Evolutionary conservation across 139 green algal genomes (phyloP).

Genomic region (Micromonas commoda): DNA sequence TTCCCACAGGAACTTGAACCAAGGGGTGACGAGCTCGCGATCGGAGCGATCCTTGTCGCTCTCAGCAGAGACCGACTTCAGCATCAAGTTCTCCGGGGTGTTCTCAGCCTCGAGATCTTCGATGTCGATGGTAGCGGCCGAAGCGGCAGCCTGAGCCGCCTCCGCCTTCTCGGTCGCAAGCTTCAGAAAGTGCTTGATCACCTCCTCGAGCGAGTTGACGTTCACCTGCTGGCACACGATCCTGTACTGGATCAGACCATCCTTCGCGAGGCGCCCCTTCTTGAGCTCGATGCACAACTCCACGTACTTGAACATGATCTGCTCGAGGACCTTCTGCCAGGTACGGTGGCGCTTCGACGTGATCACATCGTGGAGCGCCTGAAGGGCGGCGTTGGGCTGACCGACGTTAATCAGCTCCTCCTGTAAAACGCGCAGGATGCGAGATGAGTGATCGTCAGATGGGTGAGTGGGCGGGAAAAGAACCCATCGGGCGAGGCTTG

Average conservation of each 20-base stretch:
- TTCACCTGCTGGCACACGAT: slow-evolving; percentile 96
- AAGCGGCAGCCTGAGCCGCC: slow-evolving; percentile 52
- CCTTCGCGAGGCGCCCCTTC: slow-evolving; percentile 86
- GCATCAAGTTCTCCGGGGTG: slow-evolving; percentile 95
- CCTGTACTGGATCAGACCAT: slow-evolving; percentile 96
- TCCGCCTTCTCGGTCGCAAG: slow-evolving; percentile 81
- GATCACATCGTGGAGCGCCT: slow-evolving; percentile 91
- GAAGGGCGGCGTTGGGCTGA: slow-evolving; percentile 72
- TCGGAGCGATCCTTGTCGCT: slow-evolving; percentile 92
- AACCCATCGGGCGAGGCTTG: not conserved
- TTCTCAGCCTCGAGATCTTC: slow-evolving; percentile 93
- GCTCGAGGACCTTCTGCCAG: slow-evolving; percentile 86
- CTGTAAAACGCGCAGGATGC: slow-evolving; percentile 15
- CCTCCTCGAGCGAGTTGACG: slow-evolving; percentile 89
- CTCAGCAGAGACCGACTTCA: slow-evolving; percentile 79
- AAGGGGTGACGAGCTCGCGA: slow-evolving; percentile 93
- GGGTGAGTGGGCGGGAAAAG: not conserved
- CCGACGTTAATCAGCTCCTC: slow-evolving; percentile 90
- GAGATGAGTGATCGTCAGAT: not conserved
- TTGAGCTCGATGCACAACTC: slow-evolving; percentile 49
- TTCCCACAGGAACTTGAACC: slow-evolving; percentile 99
- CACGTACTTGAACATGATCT: slow-evolving; percentile 96
- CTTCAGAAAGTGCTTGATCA: slow-evolving; percentile 97
- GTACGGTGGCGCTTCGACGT: slow-evolving; percentile 91
- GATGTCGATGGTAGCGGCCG: slow-evolving; percentile 58